Conservation (phyloP, 192 early-diverging fungal species). For the Coemansia sp. region DNA sequence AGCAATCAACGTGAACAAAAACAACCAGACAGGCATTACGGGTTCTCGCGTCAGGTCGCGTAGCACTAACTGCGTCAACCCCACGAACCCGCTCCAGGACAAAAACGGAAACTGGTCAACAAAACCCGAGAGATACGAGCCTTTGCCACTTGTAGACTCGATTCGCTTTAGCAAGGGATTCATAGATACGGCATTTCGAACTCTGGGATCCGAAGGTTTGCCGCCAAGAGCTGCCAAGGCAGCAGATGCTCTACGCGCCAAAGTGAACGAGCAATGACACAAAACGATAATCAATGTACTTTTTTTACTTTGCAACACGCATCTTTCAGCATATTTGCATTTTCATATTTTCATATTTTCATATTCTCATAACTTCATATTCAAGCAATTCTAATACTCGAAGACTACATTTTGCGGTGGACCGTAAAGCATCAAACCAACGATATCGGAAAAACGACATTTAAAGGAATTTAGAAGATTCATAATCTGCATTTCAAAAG, state of each 20-base stretch:
- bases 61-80: conserved; percentile 18
- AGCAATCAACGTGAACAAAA: conserved; percentile 10
- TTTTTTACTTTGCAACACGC: background rate
- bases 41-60: background rate
- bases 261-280: background rate
- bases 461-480: no score
- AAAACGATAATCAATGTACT: background rate
- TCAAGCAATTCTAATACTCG: no score
- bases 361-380: no score
- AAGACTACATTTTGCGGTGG: background rate
- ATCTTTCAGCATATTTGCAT: background rate
- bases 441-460: background rate
- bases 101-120: conserved; percentile 21
- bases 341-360: no score
- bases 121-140: conserved; percentile 25
- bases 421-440: background rate
- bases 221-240: background rate
- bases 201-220: conserved; percentile 9
- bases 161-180: conserved; percentile 54
- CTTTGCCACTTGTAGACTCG: conserved; percentile 39
- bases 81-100: conserved; percentile 20
- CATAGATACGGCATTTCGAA: conserved; percentile 33
- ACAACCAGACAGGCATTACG: no score
- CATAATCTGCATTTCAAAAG: no score
- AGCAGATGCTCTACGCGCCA: background rate